Evolutionary conservation across 306 rosid genomes (phyloP), one percentile per base, ranked within the genome.

Genomic region (Casuarina glauca): DNA sequence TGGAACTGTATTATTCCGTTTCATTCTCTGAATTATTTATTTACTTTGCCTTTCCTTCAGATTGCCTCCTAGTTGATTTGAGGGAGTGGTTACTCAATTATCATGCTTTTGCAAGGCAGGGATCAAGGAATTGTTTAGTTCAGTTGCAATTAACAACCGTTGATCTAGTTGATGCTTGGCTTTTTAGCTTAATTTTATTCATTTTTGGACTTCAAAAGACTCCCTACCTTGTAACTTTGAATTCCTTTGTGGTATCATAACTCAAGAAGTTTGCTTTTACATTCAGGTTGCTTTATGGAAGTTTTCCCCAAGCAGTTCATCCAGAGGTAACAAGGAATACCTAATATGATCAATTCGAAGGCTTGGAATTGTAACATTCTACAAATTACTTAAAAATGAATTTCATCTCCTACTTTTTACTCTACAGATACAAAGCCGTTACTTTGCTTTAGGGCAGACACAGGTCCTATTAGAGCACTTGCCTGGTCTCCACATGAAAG

Each of bases 251-350:
- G 48, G 74, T 82, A 53, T 83, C 78, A 49, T 45, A 66, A 63
- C 89, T 88, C 69, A 88, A 61, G 76, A 69, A 72, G 50, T 71
- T 74, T 74, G 53, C 68, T 63, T 46, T 76, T 15, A n/a, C 78
- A 49, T 91, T 67, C 86, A 95, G 97, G 96, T 95, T 80, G 97
- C 96, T 77, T 60, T 95, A 79, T 95, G 99, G 99, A 93, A 84
- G 79, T 95, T 95, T 85, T 87, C 90, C 70, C 74, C 84, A 46
- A 84, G 69, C 64, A 54, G 80, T 78, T 78, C 90, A 74, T 86
- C 88, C 26, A 82, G 85, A 87, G 96, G 97, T 86, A 83, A 76
- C 38, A 82, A 82, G 82, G 76, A 58, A 83, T 73, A 41, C 58
- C 73, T 26, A 44, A 69, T 77, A 64, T 83, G 72, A 51, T 76